Evolutionary conservation across 2,329 filamentous ascomycete genomes (phyloP).

Genomic region (Beauveria medogensis): DNA sequence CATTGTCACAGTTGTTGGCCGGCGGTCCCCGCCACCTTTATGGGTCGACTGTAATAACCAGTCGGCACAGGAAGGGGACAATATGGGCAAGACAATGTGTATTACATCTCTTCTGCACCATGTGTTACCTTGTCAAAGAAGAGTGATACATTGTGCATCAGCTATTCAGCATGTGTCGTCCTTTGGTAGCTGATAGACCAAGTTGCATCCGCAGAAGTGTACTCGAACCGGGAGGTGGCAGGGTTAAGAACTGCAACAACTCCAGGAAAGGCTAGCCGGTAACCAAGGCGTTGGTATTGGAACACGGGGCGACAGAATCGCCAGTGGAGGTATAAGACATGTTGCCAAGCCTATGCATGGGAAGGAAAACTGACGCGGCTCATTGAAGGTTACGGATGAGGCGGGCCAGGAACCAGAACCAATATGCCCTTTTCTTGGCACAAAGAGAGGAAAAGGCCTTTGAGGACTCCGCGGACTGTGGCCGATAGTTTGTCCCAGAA

Average conservation of each 20-base stretch:
- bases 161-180: not conserved
- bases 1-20: slow-evolving; percentile 18
- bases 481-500: slow-evolving; percentile 6
- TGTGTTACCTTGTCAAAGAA: not conserved
- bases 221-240: not conserved
- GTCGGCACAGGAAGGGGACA: not conserved
- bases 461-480: not conserved
- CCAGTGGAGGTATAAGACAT: not conserved
- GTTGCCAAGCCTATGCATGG: not conserved
- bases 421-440: too few species aligned
- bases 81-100: too few species aligned
- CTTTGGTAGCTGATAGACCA: not conserved
- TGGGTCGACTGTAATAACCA: not conserved
- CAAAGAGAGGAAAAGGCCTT: not conserved
- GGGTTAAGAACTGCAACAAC: not conserved
- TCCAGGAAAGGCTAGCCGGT: not conserved
- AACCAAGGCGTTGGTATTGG: not conserved
- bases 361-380: not conserved
- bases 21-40: not conserved
- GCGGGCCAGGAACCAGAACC: not conserved
- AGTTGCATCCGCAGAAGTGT: not conserved
- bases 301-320: not conserved
- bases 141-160: not conserved
- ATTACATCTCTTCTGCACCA: not conserved
- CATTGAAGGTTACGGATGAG: not conserved